Evolutionary conservation across 352 stramenopile genomes (phyloP).

Genomic region (Phytophthora megakarya): DNA sequence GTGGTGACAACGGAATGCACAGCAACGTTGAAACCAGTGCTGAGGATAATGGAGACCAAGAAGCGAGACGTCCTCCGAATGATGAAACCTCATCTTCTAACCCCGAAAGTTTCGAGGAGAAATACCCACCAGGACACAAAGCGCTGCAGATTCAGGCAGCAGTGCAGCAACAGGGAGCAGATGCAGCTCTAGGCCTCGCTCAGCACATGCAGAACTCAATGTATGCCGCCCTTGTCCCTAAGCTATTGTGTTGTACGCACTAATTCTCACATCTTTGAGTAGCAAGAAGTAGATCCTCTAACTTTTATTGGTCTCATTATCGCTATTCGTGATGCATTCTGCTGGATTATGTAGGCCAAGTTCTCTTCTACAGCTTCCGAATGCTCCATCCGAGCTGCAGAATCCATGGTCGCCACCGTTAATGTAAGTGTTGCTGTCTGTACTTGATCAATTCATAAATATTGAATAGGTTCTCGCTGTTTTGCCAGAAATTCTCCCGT

Average conservation of each 20-base stretch:
- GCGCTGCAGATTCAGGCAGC: background rate
- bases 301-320: constrained; percentile 13
- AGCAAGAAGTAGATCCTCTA: constrained; percentile 13
- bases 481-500: background rate
- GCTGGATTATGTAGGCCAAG: background rate
- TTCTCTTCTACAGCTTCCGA: constrained; percentile 6
- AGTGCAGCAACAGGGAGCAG: constrained; percentile 10
- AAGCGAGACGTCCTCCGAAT: background rate
- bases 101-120: constrained; percentile 9
- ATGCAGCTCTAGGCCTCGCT: constrained; percentile 2
- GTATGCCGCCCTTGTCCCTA: constrained; percentile 21
- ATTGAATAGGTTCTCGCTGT: background rate
- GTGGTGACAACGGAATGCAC: constrained; percentile 1
- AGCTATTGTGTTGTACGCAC: constrained; percentile 2
- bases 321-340: background rate
- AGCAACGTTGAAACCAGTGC: background rate
- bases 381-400: background rate
- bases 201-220: constrained; percentile 22
- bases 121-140: background rate
- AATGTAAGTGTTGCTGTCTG: background rate
- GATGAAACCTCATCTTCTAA: background rate
- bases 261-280: too few relatives aligned
- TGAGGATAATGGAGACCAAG: background rate
- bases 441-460: too few relatives aligned
- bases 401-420: background rate